Evolutionary conservation across 306 rosid genomes (phyloP).

Genomic region (Mimosa bimucronata): DNA sequence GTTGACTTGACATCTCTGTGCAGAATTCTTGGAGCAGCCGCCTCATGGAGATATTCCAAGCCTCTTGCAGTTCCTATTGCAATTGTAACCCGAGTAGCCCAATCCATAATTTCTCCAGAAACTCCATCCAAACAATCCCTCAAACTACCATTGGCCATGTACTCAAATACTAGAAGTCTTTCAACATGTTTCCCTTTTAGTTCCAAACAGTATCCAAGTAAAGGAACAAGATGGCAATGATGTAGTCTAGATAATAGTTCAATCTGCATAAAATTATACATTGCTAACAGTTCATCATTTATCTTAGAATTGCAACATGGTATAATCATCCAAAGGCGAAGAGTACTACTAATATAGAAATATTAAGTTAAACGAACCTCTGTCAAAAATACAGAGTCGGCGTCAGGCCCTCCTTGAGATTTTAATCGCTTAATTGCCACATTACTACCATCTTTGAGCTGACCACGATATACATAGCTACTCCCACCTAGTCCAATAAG

Average conservation of each 20-base stretch:
- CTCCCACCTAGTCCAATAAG: conserved; percentile 94
- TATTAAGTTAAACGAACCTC: conserved; percentile 72
- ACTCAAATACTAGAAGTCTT: conserved; percentile 84
- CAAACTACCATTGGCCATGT: conserved; percentile 83
- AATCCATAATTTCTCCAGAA: conserved; percentile 64
- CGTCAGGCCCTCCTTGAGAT: conserved; percentile 72
- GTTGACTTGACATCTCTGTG: conserved; percentile 98
- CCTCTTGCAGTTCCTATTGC: conserved; percentile 98
- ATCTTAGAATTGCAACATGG: neutral
- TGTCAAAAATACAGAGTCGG: conserved; percentile 70
- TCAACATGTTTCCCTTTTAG: conserved; percentile 75
- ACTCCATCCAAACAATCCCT: conserved; percentile 87
- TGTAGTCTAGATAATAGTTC: conserved; percentile 89
- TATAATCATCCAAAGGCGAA: conserved; percentile 25
- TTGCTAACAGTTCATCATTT: conserved; percentile 4
- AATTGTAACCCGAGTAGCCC: conserved; percentile 79
- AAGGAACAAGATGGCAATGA: conserved; percentile 94
- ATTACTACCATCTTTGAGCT: conserved; percentile 62
- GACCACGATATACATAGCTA: conserved; percentile 88
- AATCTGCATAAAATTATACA: conserved; percentile 58
- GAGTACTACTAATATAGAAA: conserved; percentile 37
- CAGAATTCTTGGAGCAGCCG: conserved; percentile 96
- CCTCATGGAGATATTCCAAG: conserved; percentile 98
- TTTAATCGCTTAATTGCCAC: conserved; percentile 90
- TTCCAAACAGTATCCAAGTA: conserved; percentile 90